These are phyloP conservation scores for Botrytis elliptica DNA, from an alignment of 2,329 filamentous ascomycete species.

Conservation along the genomic window DNA sequence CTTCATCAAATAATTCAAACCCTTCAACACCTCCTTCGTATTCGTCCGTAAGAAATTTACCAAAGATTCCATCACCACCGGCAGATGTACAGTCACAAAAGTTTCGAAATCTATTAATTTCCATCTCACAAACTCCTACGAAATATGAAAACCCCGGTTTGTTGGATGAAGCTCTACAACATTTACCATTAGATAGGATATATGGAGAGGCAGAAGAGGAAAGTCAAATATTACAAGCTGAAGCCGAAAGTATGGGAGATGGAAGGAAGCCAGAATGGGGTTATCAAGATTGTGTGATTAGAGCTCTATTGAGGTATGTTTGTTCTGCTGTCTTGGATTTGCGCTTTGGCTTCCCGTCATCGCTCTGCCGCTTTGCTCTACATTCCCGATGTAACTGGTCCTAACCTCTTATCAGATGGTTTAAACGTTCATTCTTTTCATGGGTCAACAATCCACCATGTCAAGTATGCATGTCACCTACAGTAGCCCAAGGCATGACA, in stretches of 20 bases:
- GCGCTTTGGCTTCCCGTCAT: neutral
- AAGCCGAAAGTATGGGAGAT: conserved; percentile 82
- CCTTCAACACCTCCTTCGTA: conserved; percentile 56
- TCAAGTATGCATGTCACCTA: conserved; percentile 76
- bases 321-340: conserved; percentile 19
- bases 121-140: conserved; percentile 80
- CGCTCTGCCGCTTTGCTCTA: neutral
- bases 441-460: conserved; percentile 97
- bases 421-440: conserved; percentile 89
- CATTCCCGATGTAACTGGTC: conserved; percentile 4
- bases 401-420: conserved; percentile 67
- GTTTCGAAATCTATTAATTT: conserved; percentile 79
- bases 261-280: conserved; percentile 85
- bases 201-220: conserved; percentile 95
- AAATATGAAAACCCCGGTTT: conserved; percentile 97
- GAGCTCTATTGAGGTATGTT: conserved; percentile 75
- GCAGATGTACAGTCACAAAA: conserved; percentile 68
- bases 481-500: conserved; percentile 78
- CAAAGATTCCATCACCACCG: conserved; percentile 73
- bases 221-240: conserved; percentile 78
- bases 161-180: conserved; percentile 84
- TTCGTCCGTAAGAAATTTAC: conserved; percentile 60
- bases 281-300: conserved; percentile 94
- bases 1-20: conserved; percentile 43
- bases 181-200: conserved; percentile 84